A percentile compares a stretch with the other conserved stretches of the same genome.
These are phyloP conservation scores for Rhizoclosmatium sp. DNA, from an alignment of 192 early-diverging fungal genomes.

Conservation along the genomic window DNA sequence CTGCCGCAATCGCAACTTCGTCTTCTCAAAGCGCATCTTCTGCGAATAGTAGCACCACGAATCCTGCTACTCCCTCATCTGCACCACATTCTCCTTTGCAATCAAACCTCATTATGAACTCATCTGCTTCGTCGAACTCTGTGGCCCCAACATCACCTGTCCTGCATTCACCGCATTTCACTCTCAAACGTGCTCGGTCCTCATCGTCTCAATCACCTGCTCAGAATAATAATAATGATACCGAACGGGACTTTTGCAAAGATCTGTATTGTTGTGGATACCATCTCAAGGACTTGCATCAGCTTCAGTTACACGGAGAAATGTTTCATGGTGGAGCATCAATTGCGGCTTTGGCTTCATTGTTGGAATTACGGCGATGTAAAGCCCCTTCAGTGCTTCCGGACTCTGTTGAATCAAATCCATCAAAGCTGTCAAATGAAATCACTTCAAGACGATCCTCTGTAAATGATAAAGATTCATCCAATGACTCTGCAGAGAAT, in stretches of 20 bases:
- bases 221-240: background rate
- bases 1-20: background rate
- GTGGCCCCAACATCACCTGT: background rate
- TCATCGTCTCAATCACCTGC: background rate
- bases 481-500: background rate
- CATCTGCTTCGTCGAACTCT: background rate
- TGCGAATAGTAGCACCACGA: background rate
- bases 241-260: conserved; percentile 84
- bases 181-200: background rate
- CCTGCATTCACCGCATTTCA: background rate
- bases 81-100: background rate
- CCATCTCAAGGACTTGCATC: conserved; percentile 84
- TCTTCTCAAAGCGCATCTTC: background rate
- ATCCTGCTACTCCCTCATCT: background rate
- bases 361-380: conserved; percentile 15
- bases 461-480: background rate
- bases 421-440: background rate
- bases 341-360: conserved; percentile 20
- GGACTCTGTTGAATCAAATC: background rate
- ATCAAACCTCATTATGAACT: background rate
- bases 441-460: background rate
- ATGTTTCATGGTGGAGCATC: conserved; percentile 67
- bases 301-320: conserved; percentile 89
- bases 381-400: background rate
- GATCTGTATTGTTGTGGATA: conserved; percentile 93